These are phyloP conservation scores for Leccinum fuscescens DNA, from an alignment of 1,284 basidiomycete genomes.

Conservation along the genomic window DNA sequence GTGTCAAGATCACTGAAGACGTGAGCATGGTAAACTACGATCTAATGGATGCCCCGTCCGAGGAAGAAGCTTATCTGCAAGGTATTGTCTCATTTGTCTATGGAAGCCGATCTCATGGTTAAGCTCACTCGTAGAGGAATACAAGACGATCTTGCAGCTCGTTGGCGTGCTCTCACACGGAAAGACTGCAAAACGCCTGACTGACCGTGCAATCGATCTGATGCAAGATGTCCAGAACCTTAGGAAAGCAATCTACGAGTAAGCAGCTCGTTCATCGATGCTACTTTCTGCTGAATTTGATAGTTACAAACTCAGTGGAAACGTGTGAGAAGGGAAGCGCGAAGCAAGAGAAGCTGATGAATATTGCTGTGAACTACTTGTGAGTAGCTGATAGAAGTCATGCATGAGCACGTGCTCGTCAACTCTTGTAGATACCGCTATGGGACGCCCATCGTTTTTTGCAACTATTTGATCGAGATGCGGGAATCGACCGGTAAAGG, in stretches of 20 bases:
- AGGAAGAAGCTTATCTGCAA: conserved; percentile 84
- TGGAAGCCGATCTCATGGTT: neutral
- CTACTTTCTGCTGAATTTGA: conserved; percentile 3
- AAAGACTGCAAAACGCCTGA: conserved; percentile 90
- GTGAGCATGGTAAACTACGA: conserved; percentile 51
- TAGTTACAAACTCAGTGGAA: conserved; percentile 89
- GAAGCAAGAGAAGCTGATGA: conserved; percentile 74
- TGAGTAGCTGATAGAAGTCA: conserved; percentile 37
- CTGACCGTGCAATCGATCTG: conserved; percentile 85
- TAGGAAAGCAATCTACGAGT: conserved; percentile 91
- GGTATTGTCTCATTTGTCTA: conserved; percentile 42
- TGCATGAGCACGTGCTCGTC: conserved; percentile 4
- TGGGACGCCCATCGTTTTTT: conserved; percentile 90
- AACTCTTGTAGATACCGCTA: conserved; percentile 66
- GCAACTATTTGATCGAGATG: conserved; percentile 91
- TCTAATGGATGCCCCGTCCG: conserved; percentile 73
- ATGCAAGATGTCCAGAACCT: conserved; percentile 96
- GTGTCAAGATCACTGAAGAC: conserved; percentile 42
- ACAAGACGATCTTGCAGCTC: conserved; percentile 94
- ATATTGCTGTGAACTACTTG: conserved; percentile 83
- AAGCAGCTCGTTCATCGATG: conserved; percentile 23
- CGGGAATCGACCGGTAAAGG: conserved; percentile 42
- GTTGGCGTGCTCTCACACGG: conserved; percentile 87
- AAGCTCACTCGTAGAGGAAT: conserved; percentile 69
- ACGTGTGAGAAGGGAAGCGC: conserved; percentile 75